These are phyloP conservation scores for Alternaria incomplexa DNA, from an alignment of 2,329 filamentous ascomycete species.

Conservation along the genomic window DNA sequence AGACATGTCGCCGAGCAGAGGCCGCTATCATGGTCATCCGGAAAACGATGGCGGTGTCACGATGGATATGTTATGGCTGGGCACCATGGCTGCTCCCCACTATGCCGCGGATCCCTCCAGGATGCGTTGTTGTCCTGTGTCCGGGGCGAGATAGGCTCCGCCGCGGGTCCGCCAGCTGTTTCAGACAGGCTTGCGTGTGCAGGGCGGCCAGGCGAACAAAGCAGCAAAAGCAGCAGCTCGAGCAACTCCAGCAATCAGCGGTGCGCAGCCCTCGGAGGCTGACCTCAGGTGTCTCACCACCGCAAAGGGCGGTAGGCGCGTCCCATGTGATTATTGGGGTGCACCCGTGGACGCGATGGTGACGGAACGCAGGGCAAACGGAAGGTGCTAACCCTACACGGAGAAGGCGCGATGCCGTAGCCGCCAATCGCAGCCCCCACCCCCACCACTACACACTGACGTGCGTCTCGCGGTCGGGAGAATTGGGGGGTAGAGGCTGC, in stretches of 20 bases:
- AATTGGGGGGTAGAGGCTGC: neutral
- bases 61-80: conserved; percentile 21
- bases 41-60: conserved; percentile 27
- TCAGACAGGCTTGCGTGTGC: neutral
- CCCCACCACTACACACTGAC: conserved; percentile 4
- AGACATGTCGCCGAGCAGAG: conserved; percentile 14
- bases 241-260: neutral
- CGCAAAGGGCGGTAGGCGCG: conserved; percentile 13
- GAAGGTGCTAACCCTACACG: neutral
- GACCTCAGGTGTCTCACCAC: neutral
- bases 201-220: neutral
- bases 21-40: conserved; percentile 35
- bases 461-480: neutral
- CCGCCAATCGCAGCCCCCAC: conserved; percentile 4
- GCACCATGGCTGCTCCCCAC: conserved; percentile 12
- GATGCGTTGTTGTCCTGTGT: neutral
- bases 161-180: neutral
- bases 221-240: neutral
- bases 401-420: neutral
- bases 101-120: conserved; percentile 7
- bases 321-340: conserved; percentile 12
- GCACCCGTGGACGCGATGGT: conserved; percentile 2
- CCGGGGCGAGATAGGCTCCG: conserved; percentile 1
- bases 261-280: neutral
- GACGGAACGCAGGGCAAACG: conserved; percentile 9